These are phyloP conservation scores for Paraconiothyrium sp. DNA, from an alignment of 2,329 filamentous ascomycete species.

Conservation along the genomic window DNA sequence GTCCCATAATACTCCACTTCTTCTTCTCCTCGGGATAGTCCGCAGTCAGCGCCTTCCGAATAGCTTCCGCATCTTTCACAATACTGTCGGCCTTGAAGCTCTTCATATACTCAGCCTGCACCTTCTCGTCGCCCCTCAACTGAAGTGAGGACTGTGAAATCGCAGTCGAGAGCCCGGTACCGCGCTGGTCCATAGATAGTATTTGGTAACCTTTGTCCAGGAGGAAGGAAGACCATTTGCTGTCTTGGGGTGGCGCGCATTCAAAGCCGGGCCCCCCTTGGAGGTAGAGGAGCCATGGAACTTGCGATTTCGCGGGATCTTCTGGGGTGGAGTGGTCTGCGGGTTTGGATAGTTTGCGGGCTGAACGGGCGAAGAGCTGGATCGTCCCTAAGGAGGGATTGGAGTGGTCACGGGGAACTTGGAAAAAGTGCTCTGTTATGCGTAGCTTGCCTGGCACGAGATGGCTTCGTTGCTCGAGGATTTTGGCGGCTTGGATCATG, in stretches of 20 bases:
- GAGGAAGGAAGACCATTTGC: conserved; percentile 73
- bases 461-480: conserved; percentile 57
- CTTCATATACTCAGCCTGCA: conserved; percentile 83
- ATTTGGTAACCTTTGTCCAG: conserved; percentile 84
- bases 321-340: conserved; percentile 63
- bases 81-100: conserved; percentile 90
- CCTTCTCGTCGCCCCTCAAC: conserved; percentile 67
- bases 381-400: conserved; percentile 69
- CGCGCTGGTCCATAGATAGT: conserved; percentile 88
- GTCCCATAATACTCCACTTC: conserved; percentile 87
- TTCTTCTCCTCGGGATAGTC: conserved; percentile 74
- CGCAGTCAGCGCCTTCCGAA: conserved; percentile 77
- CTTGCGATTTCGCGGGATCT: conserved; percentile 58
- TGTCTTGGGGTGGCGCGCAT: conserved; percentile 77
- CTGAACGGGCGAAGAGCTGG: conserved; percentile 80
- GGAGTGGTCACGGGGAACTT: conserved; percentile 82
- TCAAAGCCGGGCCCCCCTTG: conserved; percentile 88
- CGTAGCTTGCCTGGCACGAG: conserved; percentile 72
- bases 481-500: conserved; percentile 57
- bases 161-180: conserved; percentile 84
- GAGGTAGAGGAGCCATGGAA: conserved; percentile 74
- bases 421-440: conserved; percentile 85
- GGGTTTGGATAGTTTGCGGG: conserved; percentile 71
- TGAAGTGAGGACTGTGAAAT: conserved; percentile 78
- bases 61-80: conserved; percentile 86